These are phyloP conservation scores for Malus fusca DNA, from an alignment of 306 rosid species.

Conservation along the genomic window DNA sequence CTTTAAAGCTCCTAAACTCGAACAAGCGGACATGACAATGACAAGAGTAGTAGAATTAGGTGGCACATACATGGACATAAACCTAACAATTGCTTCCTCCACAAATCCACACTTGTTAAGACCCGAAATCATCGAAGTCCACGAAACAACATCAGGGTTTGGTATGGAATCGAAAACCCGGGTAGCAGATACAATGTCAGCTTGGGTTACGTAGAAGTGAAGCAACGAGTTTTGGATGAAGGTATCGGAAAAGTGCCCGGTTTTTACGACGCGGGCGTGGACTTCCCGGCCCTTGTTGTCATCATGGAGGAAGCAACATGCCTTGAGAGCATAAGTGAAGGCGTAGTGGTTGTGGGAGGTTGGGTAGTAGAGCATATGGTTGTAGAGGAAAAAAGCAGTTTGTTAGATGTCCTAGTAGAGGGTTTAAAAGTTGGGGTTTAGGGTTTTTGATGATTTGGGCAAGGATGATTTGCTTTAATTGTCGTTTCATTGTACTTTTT, in stretches of 20 bases:
- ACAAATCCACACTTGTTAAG: slow-evolving; percentile 57
- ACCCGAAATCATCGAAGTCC: slow-evolving; percentile 67
- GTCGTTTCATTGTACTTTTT: slow-evolving; percentile 4
- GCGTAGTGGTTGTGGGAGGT: slow-evolving; percentile 61
- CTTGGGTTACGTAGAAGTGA: slow-evolving; percentile 39
- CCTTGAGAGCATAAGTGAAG: slow-evolving; percentile 64
- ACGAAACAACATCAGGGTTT: slow-evolving; percentile 62
- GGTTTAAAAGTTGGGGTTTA: slow-evolving; percentile 40
- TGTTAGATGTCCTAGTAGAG: slow-evolving; percentile 29
- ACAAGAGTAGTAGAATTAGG: slow-evolving; percentile 62
- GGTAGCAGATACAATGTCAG: slow-evolving; percentile 43
- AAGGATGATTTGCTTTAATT: slow-evolving; percentile 28
- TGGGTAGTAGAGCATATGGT: slow-evolving; percentile 55
- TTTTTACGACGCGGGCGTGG: slow-evolving; percentile 55
- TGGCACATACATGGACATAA: slow-evolving; percentile 41
- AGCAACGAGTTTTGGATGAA: slow-evolving; percentile 62
- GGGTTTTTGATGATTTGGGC: slow-evolving; percentile 49
- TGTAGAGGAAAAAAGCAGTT: slow-evolving; percentile 55
- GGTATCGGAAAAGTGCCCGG: slow-evolving; percentile 48
- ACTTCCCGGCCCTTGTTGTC: slow-evolving; percentile 52
- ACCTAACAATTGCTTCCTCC: slow-evolving; percentile 45
- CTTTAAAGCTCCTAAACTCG: slow-evolving; percentile 38
- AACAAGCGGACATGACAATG: slow-evolving; percentile 53
- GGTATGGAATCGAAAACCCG: slow-evolving; percentile 37
- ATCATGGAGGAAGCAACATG: slow-evolving; percentile 34